These are phyloP conservation scores for Phaseolus coccineus DNA, from an alignment of 331 rosid genomes.

Conservation along the genomic window DNA sequence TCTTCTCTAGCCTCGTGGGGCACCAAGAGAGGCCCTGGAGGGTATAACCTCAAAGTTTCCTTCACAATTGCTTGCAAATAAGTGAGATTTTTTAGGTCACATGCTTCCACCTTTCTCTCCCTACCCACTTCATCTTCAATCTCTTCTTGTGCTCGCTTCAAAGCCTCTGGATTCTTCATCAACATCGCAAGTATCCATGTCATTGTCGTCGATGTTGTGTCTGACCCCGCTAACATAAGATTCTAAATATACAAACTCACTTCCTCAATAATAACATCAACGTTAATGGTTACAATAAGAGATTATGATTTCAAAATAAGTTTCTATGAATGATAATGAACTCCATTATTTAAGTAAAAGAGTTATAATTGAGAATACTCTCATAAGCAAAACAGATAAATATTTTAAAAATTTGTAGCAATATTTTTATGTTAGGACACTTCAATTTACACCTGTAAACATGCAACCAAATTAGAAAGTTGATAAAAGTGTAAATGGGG, in stretches of 20 bases:
- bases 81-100: slow-evolving; percentile 45
- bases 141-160: slow-evolving; percentile 64
- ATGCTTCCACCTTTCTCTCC: slow-evolving; percentile 56
- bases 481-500: no score
- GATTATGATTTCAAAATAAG: no score
- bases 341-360: no score
- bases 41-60: slow-evolving; percentile 61
- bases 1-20: slow-evolving; percentile 71
- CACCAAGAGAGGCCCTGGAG: slow-evolving; percentile 62
- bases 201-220: slow-evolving; percentile 61
- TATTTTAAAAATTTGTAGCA: no score
- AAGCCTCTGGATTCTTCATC: slow-evolving; percentile 44
- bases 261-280: neutral
- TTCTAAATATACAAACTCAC: slow-evolving; percentile 28
- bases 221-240: slow-evolving; percentile 64
- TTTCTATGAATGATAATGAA: no score
- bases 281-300: no score
- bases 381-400: no score
- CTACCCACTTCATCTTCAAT: slow-evolving; percentile 52
- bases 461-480: no score
- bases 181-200: slow-evolving; percentile 60
- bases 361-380: no score
- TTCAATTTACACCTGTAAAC: no score
- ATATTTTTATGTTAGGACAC: no score
- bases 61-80: slow-evolving; percentile 63